A percentile compares a stretch with the other conserved stretches of the same genome.
These are phyloP conservation scores for Stevia rebaudiana DNA, from an alignment of 140 eudicot species.

Conservation along the genomic window DNA sequence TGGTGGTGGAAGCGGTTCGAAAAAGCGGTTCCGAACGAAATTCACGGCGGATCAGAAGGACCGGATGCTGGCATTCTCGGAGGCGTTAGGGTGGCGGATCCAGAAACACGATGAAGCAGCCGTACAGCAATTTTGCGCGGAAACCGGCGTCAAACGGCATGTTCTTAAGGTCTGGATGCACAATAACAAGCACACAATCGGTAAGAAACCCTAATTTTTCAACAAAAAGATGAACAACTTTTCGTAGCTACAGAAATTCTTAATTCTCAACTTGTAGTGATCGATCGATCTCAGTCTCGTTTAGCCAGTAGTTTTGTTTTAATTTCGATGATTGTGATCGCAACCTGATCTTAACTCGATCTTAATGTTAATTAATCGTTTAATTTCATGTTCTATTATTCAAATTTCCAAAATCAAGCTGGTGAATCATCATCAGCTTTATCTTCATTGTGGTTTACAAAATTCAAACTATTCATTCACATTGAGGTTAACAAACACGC, in stretches of 20 bases:
- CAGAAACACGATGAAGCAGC: conserved; percentile 53
- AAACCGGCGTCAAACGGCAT: conserved; percentile 53
- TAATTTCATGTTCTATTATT: not conserved
- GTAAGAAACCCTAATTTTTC: conserved; percentile 52
- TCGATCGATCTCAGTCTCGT: not conserved
- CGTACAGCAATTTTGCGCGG: conserved; percentile 52
- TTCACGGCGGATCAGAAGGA: conserved; percentile 65
- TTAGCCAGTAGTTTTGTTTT: not conserved
- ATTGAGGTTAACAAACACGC: conserved; percentile 9
- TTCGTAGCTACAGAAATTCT: not conserved
- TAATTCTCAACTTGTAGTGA: not conserved
- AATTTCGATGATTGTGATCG: not conserved
- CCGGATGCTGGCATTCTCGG: conserved; percentile 55
- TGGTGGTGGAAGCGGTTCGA: conserved; percentile 32
- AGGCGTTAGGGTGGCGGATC: conserved; percentile 58
- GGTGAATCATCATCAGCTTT: not conserved
- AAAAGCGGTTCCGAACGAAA: conserved; percentile 56
- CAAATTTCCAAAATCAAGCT: not conserved
- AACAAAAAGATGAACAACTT: not conserved
- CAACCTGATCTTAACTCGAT: not conserved
- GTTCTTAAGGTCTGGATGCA: conserved; percentile 89
- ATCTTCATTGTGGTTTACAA: not conserved
- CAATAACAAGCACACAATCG: conserved; percentile 66
- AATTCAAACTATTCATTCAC: not conserved
- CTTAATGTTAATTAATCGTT: conserved; percentile 1